These are phyloP conservation scores for Clonostachys byssicola DNA, from an alignment of 2,329 filamentous ascomycete genomes.

Conservation along the genomic window DNA sequence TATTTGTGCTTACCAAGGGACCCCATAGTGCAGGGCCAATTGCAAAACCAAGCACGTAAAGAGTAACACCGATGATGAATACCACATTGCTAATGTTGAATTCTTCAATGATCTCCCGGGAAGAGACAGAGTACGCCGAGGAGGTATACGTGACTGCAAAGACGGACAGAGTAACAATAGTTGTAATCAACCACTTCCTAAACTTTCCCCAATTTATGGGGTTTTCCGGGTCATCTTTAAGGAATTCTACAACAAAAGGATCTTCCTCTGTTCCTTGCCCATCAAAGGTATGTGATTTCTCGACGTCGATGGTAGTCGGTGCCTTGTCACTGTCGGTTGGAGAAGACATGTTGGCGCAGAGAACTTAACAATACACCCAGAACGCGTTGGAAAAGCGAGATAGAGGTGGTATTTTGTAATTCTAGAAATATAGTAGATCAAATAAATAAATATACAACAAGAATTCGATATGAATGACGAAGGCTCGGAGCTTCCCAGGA, in stretches of 20 bases:
- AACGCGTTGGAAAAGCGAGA: too few species aligned
- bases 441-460: too few species aligned
- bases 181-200: conserved; percentile 61
- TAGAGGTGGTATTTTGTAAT: too few species aligned
- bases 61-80: conserved; percentile 64
- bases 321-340: too few species aligned
- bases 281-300: not conserved
- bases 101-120: conserved; percentile 58
- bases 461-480: too few species aligned
- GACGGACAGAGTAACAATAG: conserved; percentile 55
- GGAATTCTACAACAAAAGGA: conserved; percentile 60
- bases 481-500: too few species aligned
- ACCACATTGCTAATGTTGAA: conserved; percentile 64
- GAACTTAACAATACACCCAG: too few species aligned
- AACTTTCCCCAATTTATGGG: conserved; percentile 48
- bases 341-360: too few species aligned
- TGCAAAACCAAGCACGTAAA: conserved; percentile 53
- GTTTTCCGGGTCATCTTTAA: conserved; percentile 60
- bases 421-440: too few species aligned
- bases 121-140: conserved; percentile 40
- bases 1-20: conserved; percentile 29
- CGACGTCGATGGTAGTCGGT: not conserved
- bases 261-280: conserved; percentile 52
- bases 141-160: conserved; percentile 62
- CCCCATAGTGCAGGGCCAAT: conserved; percentile 57